A percentile compares a stretch with the other conserved stretches of the same genome.
These are phyloP conservation scores for Zhuliangozyma blackwelliae DNA, from an alignment of 1,139 yeast genomes.

Conservation along the genomic window DNA sequence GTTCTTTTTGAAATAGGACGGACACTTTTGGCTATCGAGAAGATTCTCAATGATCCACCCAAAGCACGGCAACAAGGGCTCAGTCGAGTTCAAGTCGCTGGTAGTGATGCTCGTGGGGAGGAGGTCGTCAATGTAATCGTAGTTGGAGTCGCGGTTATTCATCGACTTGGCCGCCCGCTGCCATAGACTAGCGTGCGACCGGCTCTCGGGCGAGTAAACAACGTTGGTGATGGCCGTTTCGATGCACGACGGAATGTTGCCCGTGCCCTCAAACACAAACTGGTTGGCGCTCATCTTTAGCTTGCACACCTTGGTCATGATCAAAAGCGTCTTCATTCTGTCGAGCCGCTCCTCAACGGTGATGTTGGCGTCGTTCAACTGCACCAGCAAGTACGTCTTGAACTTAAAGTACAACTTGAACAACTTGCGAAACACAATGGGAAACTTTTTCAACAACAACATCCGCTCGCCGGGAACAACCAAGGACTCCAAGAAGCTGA, in stretches of 20 bases:
- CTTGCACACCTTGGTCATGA: constrained; percentile 62
- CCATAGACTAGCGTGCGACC: constrained; percentile 69
- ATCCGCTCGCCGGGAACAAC: constrained; percentile 40
- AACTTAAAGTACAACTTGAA: constrained; percentile 67
- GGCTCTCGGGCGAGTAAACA: constrained; percentile 74
- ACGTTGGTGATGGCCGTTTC: constrained; percentile 79
- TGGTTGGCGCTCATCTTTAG: constrained; percentile 67
- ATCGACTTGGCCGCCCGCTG: constrained; percentile 42
- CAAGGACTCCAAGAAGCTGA: constrained; percentile 62
- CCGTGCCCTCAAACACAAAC: constrained; percentile 46
- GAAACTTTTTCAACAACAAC: constrained; percentile 51
- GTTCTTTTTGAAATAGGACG: constrained; percentile 25
- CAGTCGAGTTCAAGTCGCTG: constrained; percentile 29
- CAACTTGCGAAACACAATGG: constrained; percentile 64
- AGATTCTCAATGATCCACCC: constrained; percentile 57
- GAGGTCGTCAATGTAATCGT: constrained; percentile 32
- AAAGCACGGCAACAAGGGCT: constrained; percentile 66
- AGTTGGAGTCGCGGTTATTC: constrained; percentile 6
- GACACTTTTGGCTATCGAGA: constrained; percentile 32
- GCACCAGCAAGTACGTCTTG: constrained; percentile 59
- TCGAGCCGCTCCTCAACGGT: constrained; percentile 58
- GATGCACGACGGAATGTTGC: constrained; percentile 74
- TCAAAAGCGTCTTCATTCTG: constrained; percentile 66
- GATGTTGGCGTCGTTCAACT: constrained; percentile 58
- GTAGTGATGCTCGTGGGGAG: constrained; percentile 28